phyloP scores from a whole-genome alignment of 2,329 filamentous ascomycete genomes.

The Fusarium sp. region DNA sequence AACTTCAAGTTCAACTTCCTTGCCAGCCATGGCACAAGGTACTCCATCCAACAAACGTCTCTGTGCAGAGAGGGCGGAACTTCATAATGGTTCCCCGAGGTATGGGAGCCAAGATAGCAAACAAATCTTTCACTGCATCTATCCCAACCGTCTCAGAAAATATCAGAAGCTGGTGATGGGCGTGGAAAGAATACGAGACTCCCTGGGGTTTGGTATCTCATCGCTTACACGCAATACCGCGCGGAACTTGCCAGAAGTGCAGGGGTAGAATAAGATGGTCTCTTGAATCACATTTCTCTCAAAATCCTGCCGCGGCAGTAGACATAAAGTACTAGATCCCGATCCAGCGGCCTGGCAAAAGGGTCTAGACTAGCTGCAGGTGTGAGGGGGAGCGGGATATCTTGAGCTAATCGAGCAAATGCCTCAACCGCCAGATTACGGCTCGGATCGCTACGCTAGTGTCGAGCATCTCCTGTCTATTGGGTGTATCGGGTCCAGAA shows the following conservation, averaged over 20 bases:
- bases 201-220: neutral
- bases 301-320: neutral
- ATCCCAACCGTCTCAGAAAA: neutral
- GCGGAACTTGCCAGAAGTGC: neutral
- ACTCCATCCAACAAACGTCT: no score
- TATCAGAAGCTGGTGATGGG: neutral
- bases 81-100: neutral
- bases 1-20: no score
- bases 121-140: neutral
- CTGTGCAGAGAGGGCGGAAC: neutral
- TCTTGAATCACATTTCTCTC: neutral
- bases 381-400: no score
- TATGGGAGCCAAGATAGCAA: neutral
- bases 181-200: neutral
- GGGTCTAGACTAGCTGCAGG: neutral
- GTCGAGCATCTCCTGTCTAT: neutral
- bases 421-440: constrained; percentile 12
- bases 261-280: neutral
- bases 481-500: no score
- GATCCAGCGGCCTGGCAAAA: no score
- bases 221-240: neutral
- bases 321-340: neutral
- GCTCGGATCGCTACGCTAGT: constrained; percentile 38
- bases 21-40: no score
- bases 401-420: neutral